Evolutionary conservation across 2,329 filamentous ascomycete genomes (phyloP), one percentile per base, ranked within the genome.

Genomic region (Epichloe scottii): DNA sequence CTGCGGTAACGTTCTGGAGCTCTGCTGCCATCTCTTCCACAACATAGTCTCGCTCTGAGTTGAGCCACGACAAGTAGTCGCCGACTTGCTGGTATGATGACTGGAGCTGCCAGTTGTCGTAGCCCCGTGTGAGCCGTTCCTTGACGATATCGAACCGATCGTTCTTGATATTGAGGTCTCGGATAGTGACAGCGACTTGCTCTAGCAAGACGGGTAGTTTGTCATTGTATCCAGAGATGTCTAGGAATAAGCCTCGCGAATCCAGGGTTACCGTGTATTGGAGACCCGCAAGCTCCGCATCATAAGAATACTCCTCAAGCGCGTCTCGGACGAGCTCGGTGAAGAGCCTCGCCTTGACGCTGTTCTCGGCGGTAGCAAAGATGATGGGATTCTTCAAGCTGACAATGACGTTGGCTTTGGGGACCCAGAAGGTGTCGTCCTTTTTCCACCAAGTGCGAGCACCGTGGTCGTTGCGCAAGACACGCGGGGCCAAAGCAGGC

Each of bases 341-440:
- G 64, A 88, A 96, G 5, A 98, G 68, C 52, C 81, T 82, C 2
- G 85, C 79, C 62, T 93, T 89, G 54, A 94, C 82, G 34, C 80
- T 75, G 55, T 86, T 90, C 51, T 85, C 82, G 1, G 89, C 86
- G 4, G 87, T 89, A 1, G 87, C 78, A 63, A 82, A 83, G n/a
- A 87, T 82, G 44, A 95, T 69, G 0, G 89, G 86, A 53, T 84
- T 95, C 59, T 84, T 81, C 57, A 94, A 76, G 58, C 84, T 88
- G 56, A 95, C 80, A 57, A 89, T 79, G 17, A 97, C 73, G 53
- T 89, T 93, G 3, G 88, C 93, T 66, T 95, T 95, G 8, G 93
- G 93, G 10, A 97, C 93, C 90, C 91, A 97, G 68, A 97, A 98
- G 0, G 84, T 89, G 60, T 98, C 93, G 61, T 98, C 93, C 69